Conservation (phyloP, 768 basidiomycete species). For the Mycena galericulata region DNA sequence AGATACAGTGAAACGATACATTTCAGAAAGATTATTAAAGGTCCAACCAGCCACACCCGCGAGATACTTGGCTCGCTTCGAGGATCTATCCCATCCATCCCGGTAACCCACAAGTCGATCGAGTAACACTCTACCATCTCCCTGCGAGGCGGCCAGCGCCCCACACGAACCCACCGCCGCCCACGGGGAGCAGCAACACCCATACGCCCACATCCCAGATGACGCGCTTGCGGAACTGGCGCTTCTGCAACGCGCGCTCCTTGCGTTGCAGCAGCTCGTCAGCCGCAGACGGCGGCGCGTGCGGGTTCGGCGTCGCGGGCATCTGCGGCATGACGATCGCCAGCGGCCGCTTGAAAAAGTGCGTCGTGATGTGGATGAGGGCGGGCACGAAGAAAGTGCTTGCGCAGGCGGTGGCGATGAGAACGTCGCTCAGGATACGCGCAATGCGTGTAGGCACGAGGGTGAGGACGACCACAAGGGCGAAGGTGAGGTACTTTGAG, state of each 20-base stretch:
- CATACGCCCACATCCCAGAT: conserved; percentile 90
- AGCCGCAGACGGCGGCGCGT: conserved; percentile 42
- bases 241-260: conserved; percentile 84
- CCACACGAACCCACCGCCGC: conserved; percentile 69
- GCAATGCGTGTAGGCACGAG: conserved; percentile 56
- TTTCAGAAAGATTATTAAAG: conserved; percentile 16
- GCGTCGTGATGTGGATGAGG: conserved; percentile 81
- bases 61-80: conserved; percentile 24
- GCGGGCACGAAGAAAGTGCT: conserved; percentile 80
- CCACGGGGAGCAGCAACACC: conserved; percentile 73
- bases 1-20: conserved; percentile 15
- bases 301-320: conserved; percentile 49
- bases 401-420: conserved; percentile 62
- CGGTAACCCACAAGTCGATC: neutral
- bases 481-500: conserved; percentile 56
- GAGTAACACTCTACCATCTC: conserved; percentile 57
- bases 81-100: conserved; percentile 5
- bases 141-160: conserved; percentile 62
- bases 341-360: conserved; percentile 87
- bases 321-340: conserved; percentile 78
- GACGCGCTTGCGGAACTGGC: conserved; percentile 76
- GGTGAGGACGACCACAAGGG: conserved; percentile 57
- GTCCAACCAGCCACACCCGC: conserved; percentile 13
- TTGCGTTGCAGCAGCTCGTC: conserved; percentile 89
- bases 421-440: conserved; percentile 57